Base-by-base conservation (phyloP, 2,329 filamentous ascomycete species). In the Cytospora chrysosperma region DNA sequence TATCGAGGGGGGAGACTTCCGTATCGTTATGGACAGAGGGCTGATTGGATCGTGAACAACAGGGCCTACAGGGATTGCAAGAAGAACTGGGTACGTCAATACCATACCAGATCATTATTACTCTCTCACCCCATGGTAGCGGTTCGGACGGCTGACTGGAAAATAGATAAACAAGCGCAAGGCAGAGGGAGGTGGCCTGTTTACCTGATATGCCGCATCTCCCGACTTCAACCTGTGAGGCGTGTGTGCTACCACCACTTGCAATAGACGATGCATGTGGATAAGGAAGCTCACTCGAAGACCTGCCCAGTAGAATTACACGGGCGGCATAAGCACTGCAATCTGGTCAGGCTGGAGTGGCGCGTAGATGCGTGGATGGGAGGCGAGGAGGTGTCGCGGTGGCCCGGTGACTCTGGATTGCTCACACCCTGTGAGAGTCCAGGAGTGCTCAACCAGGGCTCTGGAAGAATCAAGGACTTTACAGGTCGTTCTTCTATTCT, bases 1-100 rank as follows among this genome's bases (percentile, higher is more conserved):
- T 2, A 21, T 4, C 24, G n/a, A 40, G 3, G n/a, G 21, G n/a
- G 1, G n/a, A n/a, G n/a, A n/a, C n/a, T n/a, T n/a, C n/a, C n/a
- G n/a, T n/a, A n/a, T 8, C 10, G 3, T 4, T 47, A 24, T 32
- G 19, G 26, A 2, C 4, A 47, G 27, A n/a, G 4, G 26, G 52
- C 40, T 47, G 27, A 53, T 61, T 26, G 54, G 7, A 49, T 19
- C 10, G 3, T 27, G 21, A 2, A 43, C 7, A 52, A 12, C 68
- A 96, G 93, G 77, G 93, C 93, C 57, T 98, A 97, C 76, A 87
- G 93, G 64, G 92, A 96, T 67, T 98, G 94, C 78, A 97, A 97
- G 76, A 93, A 96, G 78, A 85, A 88, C 80, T 97, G 93, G 93
- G 93, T 97, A 82, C 67, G 80, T 70, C 2, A n/a, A 59, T 49